Percentiles rank a stretch among this genome's conserved stretches.
Evolutionary conservation across 2,329 filamentous ascomycete species (phyloP).

Genomic region (Claviceps arundinis): DNA sequence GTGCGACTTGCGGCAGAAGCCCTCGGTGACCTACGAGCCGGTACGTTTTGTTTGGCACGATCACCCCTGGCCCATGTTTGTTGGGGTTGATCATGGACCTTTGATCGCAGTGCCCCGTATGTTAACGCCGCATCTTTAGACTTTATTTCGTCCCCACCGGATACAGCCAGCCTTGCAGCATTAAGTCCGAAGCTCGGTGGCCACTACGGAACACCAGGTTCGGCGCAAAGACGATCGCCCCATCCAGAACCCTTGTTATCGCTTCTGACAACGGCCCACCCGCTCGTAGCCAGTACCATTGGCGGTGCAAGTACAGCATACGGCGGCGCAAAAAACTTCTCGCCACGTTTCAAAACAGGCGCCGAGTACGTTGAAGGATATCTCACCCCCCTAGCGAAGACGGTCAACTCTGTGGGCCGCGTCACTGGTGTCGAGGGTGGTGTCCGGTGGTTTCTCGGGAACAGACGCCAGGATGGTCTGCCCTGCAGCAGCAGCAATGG

Average conservation of each 20-base stretch:
- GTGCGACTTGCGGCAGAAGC: constrained; percentile 62
- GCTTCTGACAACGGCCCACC: constrained; percentile 78
- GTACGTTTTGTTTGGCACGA: constrained; percentile 30
- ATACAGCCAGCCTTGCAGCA: constrained; percentile 27
- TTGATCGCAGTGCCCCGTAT: neutral
- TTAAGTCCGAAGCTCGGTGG: constrained; percentile 17
- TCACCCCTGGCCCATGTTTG: too few relatives aligned
- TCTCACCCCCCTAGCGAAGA: constrained; percentile 74
- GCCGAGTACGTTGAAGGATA: constrained; percentile 86
- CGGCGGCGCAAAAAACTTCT: constrained; percentile 77
- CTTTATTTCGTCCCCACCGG: constrained; percentile 51
- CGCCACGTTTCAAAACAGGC: constrained; percentile 75
- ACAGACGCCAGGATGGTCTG: constrained; percentile 34
- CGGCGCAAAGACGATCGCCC: constrained; percentile 20
- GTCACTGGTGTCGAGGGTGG: constrained; percentile 80
- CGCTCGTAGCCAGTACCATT: constrained; percentile 72
- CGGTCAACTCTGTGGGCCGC: constrained; percentile 69
- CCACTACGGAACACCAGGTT: constrained; percentile 2
- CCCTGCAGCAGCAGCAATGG: constrained; percentile 25
- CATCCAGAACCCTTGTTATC: constrained; percentile 71
- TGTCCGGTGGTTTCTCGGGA: constrained; percentile 69
- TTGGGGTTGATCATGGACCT: neutral
- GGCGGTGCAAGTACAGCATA: constrained; percentile 78
- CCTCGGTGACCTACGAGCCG: constrained; percentile 53
- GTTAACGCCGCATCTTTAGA: constrained; percentile 28